Base-by-base conservation (phyloP, 2,329 filamentous ascomycete species). In the Colletotrichum higginsianum region DNA sequence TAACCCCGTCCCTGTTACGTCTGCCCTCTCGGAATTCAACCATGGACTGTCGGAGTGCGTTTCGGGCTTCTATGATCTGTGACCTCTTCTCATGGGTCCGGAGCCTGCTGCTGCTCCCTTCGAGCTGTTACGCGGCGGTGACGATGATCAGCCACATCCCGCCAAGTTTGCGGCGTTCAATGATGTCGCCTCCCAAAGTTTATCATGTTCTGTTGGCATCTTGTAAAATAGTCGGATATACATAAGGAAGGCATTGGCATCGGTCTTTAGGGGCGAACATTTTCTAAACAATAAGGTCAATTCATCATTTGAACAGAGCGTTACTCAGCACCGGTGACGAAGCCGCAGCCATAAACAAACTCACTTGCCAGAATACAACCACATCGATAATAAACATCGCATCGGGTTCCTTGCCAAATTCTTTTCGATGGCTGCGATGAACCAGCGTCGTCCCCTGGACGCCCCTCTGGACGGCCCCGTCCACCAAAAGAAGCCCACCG, bases 401-500 rank as follows among this genome's bases (percentile, higher is more conserved):
- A 44, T 15, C 15, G 42, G 7, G 6, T 44, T 18, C 42, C 16
- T 44, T 18, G 16, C 42, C 15, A 7, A 44, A 18, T 18, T 18
- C 42, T 44, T 44, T 18, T 5, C 55, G 38, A 57, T 57, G 55
- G 38, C 55, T 12, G 11, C n/a, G 2, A 42, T 57, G 38, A 57
- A 26, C 55, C 57, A 60, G 11, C 57, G 42, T 12, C 57, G 23
- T 13, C 57, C 40, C 16, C 13, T 60, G 57, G 42, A 60, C 21
- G 57, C 57, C 23, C 61, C 61, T 8, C 30, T 63, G 11, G 49
- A 63, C 8, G 61, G 9, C 12, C 49, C 61, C 8, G 61, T 30
- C 5, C 35, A 35, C 30, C 6, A 9, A 6, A 38, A 55, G 18
- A 56, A 75, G 42, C 63, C 52, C 38, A 74, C 75, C 0, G 75